Conservation (phyloP, 441 rosid genomes). For the Cnidoscolus chayamansa region DNA sequence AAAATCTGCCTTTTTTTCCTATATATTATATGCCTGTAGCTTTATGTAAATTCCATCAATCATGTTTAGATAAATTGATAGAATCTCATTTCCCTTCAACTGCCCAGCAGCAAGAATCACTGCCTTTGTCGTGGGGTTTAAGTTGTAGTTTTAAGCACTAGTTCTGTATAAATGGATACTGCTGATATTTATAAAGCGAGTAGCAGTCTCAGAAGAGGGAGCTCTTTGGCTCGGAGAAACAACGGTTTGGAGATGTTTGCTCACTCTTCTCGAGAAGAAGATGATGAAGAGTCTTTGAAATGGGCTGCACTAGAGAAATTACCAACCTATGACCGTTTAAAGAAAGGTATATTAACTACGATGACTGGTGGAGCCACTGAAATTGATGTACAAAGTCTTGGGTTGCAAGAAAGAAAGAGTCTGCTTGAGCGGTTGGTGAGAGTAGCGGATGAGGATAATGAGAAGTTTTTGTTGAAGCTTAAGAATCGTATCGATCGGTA, state of each 20-base stretch:
- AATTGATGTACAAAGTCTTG: slow-evolving; percentile 46
- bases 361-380: slow-evolving; percentile 33
- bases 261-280: slow-evolving; percentile 41
- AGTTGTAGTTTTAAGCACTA: neutral
- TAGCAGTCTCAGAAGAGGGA: slow-evolving; percentile 30
- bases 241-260: slow-evolving; percentile 35
- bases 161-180: neutral
- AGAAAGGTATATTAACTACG: slow-evolving; percentile 49
- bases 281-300: slow-evolving; percentile 64
- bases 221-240: slow-evolving; percentile 34
- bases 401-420: slow-evolving; percentile 42
- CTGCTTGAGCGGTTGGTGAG: slow-evolving; percentile 48
- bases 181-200: slow-evolving; percentile 22
- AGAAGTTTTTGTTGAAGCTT: slow-evolving; percentile 58
- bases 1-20: neutral
- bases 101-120: neutral
- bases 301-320: slow-evolving; percentile 71
- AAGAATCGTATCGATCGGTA: slow-evolving; percentile 62
- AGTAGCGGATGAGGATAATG: slow-evolving; percentile 59
- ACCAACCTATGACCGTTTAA: slow-evolving; percentile 59
- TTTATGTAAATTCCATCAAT: neutral
- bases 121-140: neutral
- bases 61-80: neutral
- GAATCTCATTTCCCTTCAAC: neutral
- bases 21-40: neutral